Evolutionary conservation across 306 rosid genomes (phyloP), one percentile per base, ranked within the genome.

Genomic region (Myrica gale): DNA sequence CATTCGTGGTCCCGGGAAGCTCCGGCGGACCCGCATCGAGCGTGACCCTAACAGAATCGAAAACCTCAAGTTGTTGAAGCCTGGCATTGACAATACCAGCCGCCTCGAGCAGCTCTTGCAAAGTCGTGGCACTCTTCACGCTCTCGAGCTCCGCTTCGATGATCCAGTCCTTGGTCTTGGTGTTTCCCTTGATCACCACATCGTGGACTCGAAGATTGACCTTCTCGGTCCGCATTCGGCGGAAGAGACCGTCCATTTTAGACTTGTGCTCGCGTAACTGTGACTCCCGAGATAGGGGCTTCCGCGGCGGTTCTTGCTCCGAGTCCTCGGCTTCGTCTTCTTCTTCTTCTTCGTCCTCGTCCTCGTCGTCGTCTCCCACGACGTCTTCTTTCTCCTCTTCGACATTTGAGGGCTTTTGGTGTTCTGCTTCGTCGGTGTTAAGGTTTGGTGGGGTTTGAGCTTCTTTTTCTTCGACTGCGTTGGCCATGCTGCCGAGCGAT

Each of bases 21-120:
- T 96, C 97, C 39, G 87, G 88, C 67, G 97, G 98, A 9, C 98
- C 99, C 0, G 93, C 75, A 84, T 96, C 93, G 16, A 96, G 97
- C 0, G 87, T 82, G 82, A 92, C 72, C 75, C 79, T 81, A 61
- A 85, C 89, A 42, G 97, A 82, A 17, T 90, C 96, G 50, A 96
- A 96, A 76, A 96, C 90, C 11, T 85, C 92, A 0, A 96, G 97
- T 57, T 68, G 72, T 77, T 73, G 93, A 75, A 96, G 92, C 88
- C 83, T 90, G 5, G 87, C 86, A 76, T 85, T 89, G 66, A 91
- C 92, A 58, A 76, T 72, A 41, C 87, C 85, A 6, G 97, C 80
- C 9, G 90, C 96, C 13, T 88, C 84, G 43, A 96, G 73, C 46
- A 96, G 87, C 79, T 89, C 98, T 76, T 92, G 97, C 82, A 92